A percentile compares a stretch with the other conserved stretches of the same genome.
Evolutionary conservation across 306 rosid genomes (phyloP).

Genomic region (Hippophae rhamnoides): DNA sequence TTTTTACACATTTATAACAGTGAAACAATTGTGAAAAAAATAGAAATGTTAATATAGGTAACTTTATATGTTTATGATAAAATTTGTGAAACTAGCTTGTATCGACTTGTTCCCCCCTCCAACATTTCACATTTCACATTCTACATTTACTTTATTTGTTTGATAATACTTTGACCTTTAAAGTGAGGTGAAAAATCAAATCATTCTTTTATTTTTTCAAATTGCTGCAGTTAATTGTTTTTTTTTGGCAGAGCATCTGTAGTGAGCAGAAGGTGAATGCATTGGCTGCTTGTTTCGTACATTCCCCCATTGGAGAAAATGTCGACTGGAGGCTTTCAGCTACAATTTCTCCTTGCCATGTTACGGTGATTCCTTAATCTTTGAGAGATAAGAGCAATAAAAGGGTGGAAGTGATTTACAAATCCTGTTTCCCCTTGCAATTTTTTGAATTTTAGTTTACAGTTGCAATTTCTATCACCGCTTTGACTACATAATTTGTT

Average conservation of each 20-base stretch:
- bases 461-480: not conserved
- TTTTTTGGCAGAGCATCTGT: conserved; percentile 54
- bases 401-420: conserved; percentile 8
- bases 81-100: not conserved
- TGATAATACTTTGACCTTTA: no score
- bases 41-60: no score
- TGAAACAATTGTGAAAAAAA: no score
- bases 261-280: conserved; percentile 90
- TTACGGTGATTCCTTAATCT: conserved; percentile 53
- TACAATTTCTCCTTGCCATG: conserved; percentile 89
- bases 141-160: not conserved
- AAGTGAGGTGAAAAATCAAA: not conserved
- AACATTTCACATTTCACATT: no score
- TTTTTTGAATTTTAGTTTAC: not conserved
- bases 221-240: conserved; percentile 16
- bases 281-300: conserved; percentile 78
- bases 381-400: not conserved
- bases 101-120: no score
- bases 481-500: no score
- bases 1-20: not conserved
- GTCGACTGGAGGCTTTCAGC: conserved; percentile 94
- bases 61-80: not conserved
- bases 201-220: not conserved
- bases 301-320: conserved; percentile 81
- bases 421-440: not conserved